Percentiles rank a stretch among this genome's conserved stretches.
Conservation (phyloP, 352 stramenopile species). For the Phytophthora hibernalis region DNA sequence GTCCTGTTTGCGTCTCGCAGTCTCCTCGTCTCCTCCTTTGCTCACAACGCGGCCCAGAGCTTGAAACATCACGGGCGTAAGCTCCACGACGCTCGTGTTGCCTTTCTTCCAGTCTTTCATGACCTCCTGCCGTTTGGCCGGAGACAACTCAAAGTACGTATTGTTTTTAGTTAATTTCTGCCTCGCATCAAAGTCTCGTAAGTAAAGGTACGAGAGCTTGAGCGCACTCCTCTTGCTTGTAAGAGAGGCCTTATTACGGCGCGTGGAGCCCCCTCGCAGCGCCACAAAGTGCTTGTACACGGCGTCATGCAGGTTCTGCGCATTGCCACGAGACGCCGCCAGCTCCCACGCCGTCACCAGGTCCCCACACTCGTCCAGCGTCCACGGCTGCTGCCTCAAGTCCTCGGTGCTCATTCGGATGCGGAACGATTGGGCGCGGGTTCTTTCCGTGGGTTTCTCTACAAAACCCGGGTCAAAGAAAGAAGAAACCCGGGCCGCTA, state of each 20-base stretch:
- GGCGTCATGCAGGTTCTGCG: slow-evolving; percentile 29
- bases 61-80: slow-evolving; percentile 35
- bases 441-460: too few species aligned
- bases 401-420: not conserved
- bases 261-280: slow-evolving; percentile 35
- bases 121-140: slow-evolving; percentile 10
- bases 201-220: slow-evolving; percentile 43
- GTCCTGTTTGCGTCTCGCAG: not conserved
- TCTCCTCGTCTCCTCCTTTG: slow-evolving; percentile 25
- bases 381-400: too few species aligned
- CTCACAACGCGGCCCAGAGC: slow-evolving; percentile 31
- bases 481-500: too few species aligned
- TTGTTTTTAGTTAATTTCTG: slow-evolving; percentile 20
- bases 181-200: slow-evolving; percentile 36
- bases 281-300: slow-evolving; percentile 44
- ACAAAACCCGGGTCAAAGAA: too few species aligned
- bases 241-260: slow-evolving; percentile 42
- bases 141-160: slow-evolving; percentile 42
- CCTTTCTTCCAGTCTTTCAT: slow-evolving; percentile 36
- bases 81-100: slow-evolving; percentile 43
- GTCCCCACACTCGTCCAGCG: slow-evolving; percentile 35
- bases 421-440: too few species aligned
- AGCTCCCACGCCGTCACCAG: slow-evolving; percentile 47
- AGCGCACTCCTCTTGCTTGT: slow-evolving; percentile 44
- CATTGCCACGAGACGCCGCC: slow-evolving; percentile 1